Conservation (phyloP, 1,284 basidiomycete genomes). For the Pterula multifida region DNA sequence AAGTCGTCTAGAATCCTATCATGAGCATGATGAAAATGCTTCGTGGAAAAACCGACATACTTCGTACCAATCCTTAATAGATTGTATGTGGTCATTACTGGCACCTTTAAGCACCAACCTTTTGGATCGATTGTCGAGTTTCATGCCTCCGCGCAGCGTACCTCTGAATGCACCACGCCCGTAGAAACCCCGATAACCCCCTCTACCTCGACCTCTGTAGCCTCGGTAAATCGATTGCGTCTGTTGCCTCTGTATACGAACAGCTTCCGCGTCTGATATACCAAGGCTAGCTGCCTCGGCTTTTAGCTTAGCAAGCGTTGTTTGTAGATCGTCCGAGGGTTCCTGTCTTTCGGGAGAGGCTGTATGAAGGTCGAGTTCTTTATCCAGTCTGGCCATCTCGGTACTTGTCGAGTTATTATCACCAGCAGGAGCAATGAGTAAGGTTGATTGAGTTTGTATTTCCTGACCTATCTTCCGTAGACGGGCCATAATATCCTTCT, state of each 20-base stretch:
- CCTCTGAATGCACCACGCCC: conserved; percentile 53
- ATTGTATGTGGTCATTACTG: conserved; percentile 38
- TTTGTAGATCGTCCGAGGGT: background rate
- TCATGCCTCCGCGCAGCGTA: conserved; percentile 58
- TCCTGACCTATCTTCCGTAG: conserved; percentile 75
- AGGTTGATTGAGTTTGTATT: conserved; percentile 38
- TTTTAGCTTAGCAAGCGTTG: conserved; percentile 59
- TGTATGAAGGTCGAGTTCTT: conserved; percentile 60
- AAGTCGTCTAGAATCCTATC: conserved; percentile 35
- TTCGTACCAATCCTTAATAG: conserved; percentile 76
- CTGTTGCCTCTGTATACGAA: conserved; percentile 16
- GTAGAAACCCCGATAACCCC: conserved; percentile 40
- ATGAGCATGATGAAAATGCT: conserved; percentile 6
- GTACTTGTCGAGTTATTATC: conserved; percentile 18
- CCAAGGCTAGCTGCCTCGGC: conserved; percentile 81
- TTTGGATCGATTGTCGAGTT: conserved; percentile 85
- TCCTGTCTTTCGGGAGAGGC: conserved; percentile 50
- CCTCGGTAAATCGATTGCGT: conserved; percentile 34
- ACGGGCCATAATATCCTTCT: conserved; percentile 69
- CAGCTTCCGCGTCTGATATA: conserved; percentile 33
- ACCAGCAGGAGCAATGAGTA: conserved; percentile 18
- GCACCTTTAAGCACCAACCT: conserved; percentile 67
- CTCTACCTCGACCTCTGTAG: conserved; percentile 65
- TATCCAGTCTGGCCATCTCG: conserved; percentile 53
- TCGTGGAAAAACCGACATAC: conserved; percentile 25